Base-by-base conservation (phyloP, 2,329 filamentous ascomycete species). In the Aureobasidium uvarum region DNA sequence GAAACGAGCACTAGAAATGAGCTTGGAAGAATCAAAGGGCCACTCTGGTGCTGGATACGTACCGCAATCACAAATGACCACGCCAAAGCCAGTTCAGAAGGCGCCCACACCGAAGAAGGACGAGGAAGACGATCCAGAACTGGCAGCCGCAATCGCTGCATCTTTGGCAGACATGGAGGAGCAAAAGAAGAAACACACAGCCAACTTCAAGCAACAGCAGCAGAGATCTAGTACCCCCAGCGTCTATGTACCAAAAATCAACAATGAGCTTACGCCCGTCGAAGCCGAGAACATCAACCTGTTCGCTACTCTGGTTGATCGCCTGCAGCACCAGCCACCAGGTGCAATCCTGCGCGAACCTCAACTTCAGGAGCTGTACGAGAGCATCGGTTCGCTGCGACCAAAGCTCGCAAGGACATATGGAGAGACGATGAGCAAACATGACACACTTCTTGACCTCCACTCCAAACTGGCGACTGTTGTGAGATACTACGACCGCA, bases 391-490 rank as follows among this genome's bases (percentile, higher is more conserved):
- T n/a, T 85, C 92, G 18, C 80, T 99, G 68, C 86, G 95, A 58
- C 95, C 95, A 1, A 99, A 99, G 77, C 82, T 99, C 64, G 95
- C 95, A 5, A 86, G 95, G 66, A 97, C 94, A 0, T 97, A 98
- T 74, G 95, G 95, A 64, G 95, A 99, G 80, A 97, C 95, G 0
- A 98, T 99, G 95, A 98, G 95, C 85, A 99, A 99, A 78, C 95
- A 98, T 77, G 93, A 99, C 75, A 95, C 94, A 0, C 83, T 99
- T 11, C 85, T 98, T 28, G 95, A 99, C 75, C 82, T 99, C 0
- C 95, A 99, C 75, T 90, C 92, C 20, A 99, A 99, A 75, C 82
- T 99, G 28, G 95, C 94, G 0, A 97, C 94, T 0, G 95, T 98
- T 31, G 95, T 99, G 5, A 87, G 95, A 39, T 98, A 98, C 75